phyloP scores from a whole-genome alignment of 768 basidiomycete genomes.

The Suillus placidus region DNA sequence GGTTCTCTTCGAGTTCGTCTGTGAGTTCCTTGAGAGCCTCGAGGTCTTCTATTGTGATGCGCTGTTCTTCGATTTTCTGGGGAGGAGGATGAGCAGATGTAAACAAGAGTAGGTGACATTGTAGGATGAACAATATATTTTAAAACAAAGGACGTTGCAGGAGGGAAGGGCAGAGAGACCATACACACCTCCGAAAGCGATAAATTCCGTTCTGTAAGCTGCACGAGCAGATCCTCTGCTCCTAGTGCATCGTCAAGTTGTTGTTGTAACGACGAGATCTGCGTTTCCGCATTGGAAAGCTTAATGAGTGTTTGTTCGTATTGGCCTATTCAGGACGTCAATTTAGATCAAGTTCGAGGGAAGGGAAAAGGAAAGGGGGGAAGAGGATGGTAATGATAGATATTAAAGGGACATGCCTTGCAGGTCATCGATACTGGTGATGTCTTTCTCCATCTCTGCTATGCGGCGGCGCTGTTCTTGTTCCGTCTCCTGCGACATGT shows the following conservation, averaged over 20 bases:
- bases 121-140: not conserved
- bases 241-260: constrained; percentile 95
- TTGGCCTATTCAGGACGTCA: constrained; percentile 51
- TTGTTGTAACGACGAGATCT: constrained; percentile 90
- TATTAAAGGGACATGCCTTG: constrained; percentile 55
- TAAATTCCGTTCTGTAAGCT: constrained; percentile 92
- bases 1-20: constrained; percentile 97
- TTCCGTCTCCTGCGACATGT: constrained; percentile 87
- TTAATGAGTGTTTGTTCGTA: constrained; percentile 81
- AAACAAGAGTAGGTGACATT: not conserved
- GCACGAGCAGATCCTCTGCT: constrained; percentile 95
- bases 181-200: constrained; percentile 79
- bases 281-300: constrained; percentile 84
- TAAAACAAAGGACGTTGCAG: not conserved
- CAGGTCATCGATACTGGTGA: constrained; percentile 75
- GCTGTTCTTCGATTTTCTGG: constrained; percentile 98
- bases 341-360: not conserved
- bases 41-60: constrained; percentile 92
- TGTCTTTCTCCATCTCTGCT: constrained; percentile 87
- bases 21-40: constrained; percentile 95
- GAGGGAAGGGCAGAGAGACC: not conserved
- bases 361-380: constrained; percentile 2
- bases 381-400: not conserved
- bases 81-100: not conserved
- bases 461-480: constrained; percentile 81